phyloP scores from a whole-genome alignment of 176 grass and related monocot species.

The Oropetium thomaeum region DNA sequence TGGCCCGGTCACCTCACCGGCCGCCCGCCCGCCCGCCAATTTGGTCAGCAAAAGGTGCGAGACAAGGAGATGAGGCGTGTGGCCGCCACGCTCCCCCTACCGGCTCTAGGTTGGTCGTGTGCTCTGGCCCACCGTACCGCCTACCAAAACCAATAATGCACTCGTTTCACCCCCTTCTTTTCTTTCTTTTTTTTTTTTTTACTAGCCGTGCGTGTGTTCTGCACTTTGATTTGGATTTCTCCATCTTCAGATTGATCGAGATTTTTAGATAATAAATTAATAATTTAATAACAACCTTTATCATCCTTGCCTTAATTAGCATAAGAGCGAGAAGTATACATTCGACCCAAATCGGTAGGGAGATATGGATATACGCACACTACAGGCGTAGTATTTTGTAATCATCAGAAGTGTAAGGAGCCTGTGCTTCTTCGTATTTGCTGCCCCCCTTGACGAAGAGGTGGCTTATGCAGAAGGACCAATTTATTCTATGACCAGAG shows the following conservation, averaged over 20 bases:
- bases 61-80: conserved; percentile 37
- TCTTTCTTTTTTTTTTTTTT: not conserved
- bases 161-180: not conserved
- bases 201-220: too few species aligned
- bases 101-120: not conserved
- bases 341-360: too few species aligned
- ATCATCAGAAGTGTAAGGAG: too few species aligned
- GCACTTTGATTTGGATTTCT: not conserved
- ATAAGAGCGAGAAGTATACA: too few species aligned
- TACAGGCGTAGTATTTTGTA: too few species aligned
- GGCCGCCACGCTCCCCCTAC: conserved; percentile 45
- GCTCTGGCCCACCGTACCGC: not conserved
- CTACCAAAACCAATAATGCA: conserved; percentile 17
- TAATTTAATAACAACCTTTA: not conserved
- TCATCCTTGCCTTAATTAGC: not conserved
- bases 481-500: not conserved
- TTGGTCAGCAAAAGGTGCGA: not conserved
- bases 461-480: not conserved
- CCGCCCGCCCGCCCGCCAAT: conserved; percentile 5
- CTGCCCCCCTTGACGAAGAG: too few species aligned
- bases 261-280: not conserved
- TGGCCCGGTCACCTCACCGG: not conserved
- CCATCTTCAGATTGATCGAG: not conserved
- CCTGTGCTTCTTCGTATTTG: too few species aligned
- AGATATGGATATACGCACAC: too few species aligned